Conservation (phyloP, 768 basidiomycete genomes). For the Scleroderma bovista region DNA sequence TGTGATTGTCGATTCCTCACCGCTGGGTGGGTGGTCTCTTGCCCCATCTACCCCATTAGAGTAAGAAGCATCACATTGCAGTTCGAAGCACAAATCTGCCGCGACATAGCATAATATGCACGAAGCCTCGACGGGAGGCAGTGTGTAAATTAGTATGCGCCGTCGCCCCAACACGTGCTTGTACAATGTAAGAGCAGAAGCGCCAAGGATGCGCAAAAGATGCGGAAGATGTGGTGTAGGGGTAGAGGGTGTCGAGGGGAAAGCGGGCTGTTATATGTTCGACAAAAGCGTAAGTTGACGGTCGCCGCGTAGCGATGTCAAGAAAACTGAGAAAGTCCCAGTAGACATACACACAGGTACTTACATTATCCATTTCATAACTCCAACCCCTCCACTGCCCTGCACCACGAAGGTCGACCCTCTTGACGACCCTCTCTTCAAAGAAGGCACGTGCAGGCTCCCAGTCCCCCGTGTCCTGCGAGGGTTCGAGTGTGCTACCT, state of each 20-base stretch:
- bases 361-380: conserved; percentile 54
- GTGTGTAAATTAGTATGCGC: conserved; percentile 74
- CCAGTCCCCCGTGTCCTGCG: conserved; percentile 47
- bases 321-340: no score
- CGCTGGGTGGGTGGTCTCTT: no score
- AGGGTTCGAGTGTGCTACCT: conserved; percentile 35
- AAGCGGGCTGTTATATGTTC: conserved; percentile 20
- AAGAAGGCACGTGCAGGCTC: conserved; percentile 59
- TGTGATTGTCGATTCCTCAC: not conserved
- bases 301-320: no score
- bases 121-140: conserved; percentile 75
- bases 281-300: not conserved
- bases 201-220: conserved; percentile 70
- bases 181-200: conserved; percentile 72
- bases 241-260: conserved; percentile 26
- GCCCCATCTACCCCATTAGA: not conserved
- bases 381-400: conserved; percentile 68
- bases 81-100: conserved; percentile 62
- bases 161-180: conserved; percentile 72
- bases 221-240: conserved; percentile 73
- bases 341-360: conserved; percentile 6
- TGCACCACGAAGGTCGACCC: conserved; percentile 47
- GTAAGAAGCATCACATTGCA: conserved; percentile 23
- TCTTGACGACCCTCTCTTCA: conserved; percentile 50
- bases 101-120: conserved; percentile 59